A percentile compares a stretch with the other conserved stretches of the same genome.
These are phyloP conservation scores for Nannochloropsis salina DNA, from an alignment of 108 stramenopile genomes.

Conservation along the genomic window DNA sequence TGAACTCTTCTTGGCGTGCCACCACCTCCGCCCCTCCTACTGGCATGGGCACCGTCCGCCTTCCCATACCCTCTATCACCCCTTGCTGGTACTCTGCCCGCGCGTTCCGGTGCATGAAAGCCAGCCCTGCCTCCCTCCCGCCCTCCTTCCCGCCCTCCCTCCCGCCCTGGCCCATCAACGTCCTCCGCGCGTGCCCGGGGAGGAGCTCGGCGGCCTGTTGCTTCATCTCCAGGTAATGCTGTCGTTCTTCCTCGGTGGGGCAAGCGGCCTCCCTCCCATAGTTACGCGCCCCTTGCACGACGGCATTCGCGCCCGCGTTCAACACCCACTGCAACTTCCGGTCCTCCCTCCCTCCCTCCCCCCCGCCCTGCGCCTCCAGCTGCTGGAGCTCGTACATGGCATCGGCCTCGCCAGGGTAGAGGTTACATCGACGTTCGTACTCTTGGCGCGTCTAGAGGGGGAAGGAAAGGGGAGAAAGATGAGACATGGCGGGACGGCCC, in stretches of 20 bases:
- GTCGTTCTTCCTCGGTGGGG: not conserved
- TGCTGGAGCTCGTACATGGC: not conserved
- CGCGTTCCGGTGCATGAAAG: not conserved
- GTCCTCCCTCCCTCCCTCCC: not conserved
- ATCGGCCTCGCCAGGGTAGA: not conserved
- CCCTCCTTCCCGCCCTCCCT: not conserved
- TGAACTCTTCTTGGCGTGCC: not conserved
- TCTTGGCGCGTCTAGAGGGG: not conserved
- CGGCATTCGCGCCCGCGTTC: not conserved
- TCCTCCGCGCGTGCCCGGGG: not conserved
- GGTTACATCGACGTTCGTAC: not conserved
- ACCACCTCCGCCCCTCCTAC: not conserved
- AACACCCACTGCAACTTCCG: not conserved
- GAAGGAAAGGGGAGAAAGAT: not conserved
- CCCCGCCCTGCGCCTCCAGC: not conserved
- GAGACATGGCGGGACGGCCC: not conserved
- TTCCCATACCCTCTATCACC: not conserved
- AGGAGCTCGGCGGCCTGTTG: not conserved
- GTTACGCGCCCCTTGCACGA: not conserved
- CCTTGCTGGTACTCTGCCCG: not conserved
- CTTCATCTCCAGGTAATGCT: not conserved
- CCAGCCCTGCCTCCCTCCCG: not conserved
- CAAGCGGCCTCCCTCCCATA: conserved; percentile 4
- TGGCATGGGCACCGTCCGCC: not conserved
- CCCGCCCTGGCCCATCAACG: not conserved